phyloP scores from a whole-genome alignment of 2,329 filamentous ascomycete genomes.

The Exophiala sp. region DNA sequence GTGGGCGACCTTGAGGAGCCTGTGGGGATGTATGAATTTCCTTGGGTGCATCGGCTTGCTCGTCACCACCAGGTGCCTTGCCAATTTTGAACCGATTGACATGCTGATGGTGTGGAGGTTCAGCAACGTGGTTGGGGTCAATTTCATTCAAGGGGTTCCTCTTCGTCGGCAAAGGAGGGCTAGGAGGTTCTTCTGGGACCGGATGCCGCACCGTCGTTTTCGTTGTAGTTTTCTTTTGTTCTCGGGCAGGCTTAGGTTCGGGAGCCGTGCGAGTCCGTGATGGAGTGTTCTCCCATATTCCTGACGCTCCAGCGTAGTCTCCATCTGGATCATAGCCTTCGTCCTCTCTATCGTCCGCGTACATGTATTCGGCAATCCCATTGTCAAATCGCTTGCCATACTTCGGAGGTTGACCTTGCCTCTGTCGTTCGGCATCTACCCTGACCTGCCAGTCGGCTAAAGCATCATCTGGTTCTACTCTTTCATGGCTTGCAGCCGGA shows the following conservation, averaged over 20 bases:
- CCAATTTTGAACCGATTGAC: slow-evolving; percentile 15
- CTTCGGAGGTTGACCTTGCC: slow-evolving; percentile 9
- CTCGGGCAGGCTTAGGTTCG: neutral
- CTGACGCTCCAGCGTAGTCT: slow-evolving; percentile 10
- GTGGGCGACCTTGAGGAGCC: neutral
- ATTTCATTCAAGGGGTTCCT: slow-evolving; percentile 7
- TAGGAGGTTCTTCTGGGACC: slow-evolving; percentile 1
- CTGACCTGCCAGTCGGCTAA: slow-evolving; percentile 7
- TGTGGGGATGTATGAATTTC: neutral
- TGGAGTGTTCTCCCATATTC: slow-evolving; percentile 13
- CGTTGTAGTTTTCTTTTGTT: neutral
- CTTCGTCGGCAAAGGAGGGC: slow-evolving; percentile 2
- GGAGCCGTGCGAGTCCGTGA: slow-evolving; percentile 13
- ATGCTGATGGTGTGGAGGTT: slow-evolving; percentile 4
- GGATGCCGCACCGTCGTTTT: neutral
- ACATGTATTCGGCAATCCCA: neutral
- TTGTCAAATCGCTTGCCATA: slow-evolving; percentile 4
- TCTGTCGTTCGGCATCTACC: slow-evolving; percentile 13
- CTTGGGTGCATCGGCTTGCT: neutral
- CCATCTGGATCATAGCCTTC: slow-evolving; percentile 18
- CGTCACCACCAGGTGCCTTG: neutral
- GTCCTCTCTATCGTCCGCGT: slow-evolving; percentile 1
- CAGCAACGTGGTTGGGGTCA: neutral
- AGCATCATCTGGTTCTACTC: neutral
- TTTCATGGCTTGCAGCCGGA: neutral